phyloP scores from a whole-genome alignment of 192 early-diverging fungal species.

The Coemansia sp. region DNA sequence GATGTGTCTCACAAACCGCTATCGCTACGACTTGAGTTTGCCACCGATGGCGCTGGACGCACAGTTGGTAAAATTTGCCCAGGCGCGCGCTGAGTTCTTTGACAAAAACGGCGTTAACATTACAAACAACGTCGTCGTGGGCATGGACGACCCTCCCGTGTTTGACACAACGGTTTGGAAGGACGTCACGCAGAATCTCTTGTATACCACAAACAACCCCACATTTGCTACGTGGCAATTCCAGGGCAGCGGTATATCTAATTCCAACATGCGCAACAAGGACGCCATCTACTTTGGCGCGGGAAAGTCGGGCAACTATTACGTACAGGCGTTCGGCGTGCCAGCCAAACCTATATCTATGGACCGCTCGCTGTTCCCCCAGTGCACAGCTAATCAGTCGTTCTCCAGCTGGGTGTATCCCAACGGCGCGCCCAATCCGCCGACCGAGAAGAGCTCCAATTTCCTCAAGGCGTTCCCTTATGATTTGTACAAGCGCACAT shows the following conservation, averaged over 20 bases:
- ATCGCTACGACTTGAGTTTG: constrained; percentile 26
- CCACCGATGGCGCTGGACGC: constrained; percentile 38
- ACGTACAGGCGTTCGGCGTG: constrained; percentile 46
- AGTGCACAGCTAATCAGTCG: constrained; percentile 47
- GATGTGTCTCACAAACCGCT: constrained; percentile 40
- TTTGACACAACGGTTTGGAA: constrained; percentile 37
- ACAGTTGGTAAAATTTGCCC: constrained; percentile 37
- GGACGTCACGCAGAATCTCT: constrained; percentile 35
- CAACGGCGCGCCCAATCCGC: constrained; percentile 9
- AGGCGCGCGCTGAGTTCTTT: constrained; percentile 37
- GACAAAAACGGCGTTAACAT: background rate
- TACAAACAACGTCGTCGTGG: constrained; percentile 14
- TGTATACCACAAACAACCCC: constrained; percentile 30
- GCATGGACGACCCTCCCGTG: constrained; percentile 2
- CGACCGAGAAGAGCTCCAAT: constrained; percentile 7
- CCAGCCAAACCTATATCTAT: constrained; percentile 11
- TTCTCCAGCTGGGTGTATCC: constrained; percentile 50
- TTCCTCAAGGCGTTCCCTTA: constrained; percentile 26
- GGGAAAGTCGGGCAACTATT: constrained; percentile 31
- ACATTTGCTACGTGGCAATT: constrained; percentile 49
- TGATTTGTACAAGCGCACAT: constrained; percentile 8
- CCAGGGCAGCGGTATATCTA: constrained; percentile 6
- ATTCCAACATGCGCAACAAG: constrained; percentile 14
- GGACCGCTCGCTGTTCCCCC: constrained; percentile 20
- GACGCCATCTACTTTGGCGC: constrained; percentile 31